Base-by-base conservation (phyloP, 2,329 filamentous ascomycete species). In the Xylariaceae sp. region DNA sequence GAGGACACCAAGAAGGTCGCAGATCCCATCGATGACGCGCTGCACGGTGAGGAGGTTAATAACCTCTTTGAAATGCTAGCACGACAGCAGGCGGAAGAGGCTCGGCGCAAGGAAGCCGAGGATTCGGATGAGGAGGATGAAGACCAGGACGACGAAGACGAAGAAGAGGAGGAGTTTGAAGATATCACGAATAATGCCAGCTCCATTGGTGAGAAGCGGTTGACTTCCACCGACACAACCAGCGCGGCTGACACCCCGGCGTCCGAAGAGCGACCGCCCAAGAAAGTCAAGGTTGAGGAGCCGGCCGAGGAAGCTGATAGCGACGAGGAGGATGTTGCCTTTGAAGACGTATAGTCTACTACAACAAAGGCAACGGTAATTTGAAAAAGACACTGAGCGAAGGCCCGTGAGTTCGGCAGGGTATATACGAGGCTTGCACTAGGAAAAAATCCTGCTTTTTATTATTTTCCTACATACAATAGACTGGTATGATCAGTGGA, bases 51-150 rank as follows among this genome's bases (percentile, higher is more conserved):
- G 48, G 79, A 82, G 59, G 82, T 91, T 62, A 86, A 87, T 58
- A 83, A 84, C 56, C 84, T 88, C 58, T 91, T 89, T 70, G 82
- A 82, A 44, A 82, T 82, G 60, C 78, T 91, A 15, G 86, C 85
- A 66, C 81, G 86, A 62, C 82, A 87, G 71, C 68, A 70, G 53
- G 76, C 78, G 44, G 79, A 64, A 37, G 63, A 83, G 34, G 80
- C 79, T n/a, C 78, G 77, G 48, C 76, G 78, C 13, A 78, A 80
- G 56, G 75, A 76, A 18, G 77, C 77, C 23, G 78, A 77, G 10
- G 80, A 30, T 5, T 30, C 82, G 6, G 75, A 75, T 5, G 73
- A 77, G 5, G 73, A 74, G 0, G 68, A 70, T 1, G 68, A 68
- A 5, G 68, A 71, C n/a, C 67, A 69, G 2, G 70, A 67, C 6